These are phyloP conservation scores for Claviceps pazoutovae DNA, from an alignment of 2,329 filamentous ascomycete genomes.

Conservation along the genomic window DNA sequence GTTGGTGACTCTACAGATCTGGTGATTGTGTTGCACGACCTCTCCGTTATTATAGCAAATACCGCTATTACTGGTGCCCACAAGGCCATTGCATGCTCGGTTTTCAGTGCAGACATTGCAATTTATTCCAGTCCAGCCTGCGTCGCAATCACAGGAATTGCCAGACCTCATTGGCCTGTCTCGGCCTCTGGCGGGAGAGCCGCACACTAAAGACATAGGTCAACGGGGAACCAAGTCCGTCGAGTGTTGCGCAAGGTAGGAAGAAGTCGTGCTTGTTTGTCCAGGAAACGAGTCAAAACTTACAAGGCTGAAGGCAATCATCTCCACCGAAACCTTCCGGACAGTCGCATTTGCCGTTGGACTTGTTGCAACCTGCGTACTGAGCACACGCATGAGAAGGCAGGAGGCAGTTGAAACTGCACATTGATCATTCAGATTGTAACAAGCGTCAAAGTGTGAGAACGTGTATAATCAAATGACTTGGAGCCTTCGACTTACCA, in stretches of 20 bases:
- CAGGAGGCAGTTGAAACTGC: constrained; percentile 93
- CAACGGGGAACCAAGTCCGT: background rate
- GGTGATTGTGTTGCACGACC: constrained; percentile 86
- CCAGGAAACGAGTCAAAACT: constrained; percentile 12
- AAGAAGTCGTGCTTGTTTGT: background rate
- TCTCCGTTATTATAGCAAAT: constrained; percentile 88
- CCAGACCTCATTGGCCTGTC: constrained; percentile 63
- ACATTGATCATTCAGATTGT: background rate
- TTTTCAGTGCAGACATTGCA: constrained; percentile 88
- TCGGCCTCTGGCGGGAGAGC: constrained; percentile 67
- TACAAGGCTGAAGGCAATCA: constrained; percentile 74
- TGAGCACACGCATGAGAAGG: constrained; percentile 86
- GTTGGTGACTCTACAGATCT: constrained; percentile 97
- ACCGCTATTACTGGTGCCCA: constrained; percentile 67
- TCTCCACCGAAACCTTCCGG: constrained; percentile 87
- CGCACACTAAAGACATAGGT: constrained; percentile 47
- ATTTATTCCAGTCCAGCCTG: constrained; percentile 94
- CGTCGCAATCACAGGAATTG: constrained; percentile 67
- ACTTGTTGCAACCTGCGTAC: constrained; percentile 77
- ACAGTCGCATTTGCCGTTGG: constrained; percentile 84
- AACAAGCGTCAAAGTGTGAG: constrained; percentile 14
- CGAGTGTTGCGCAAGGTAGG: background rate
- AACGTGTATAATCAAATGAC: background rate
- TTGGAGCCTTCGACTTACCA: constrained; percentile 34
- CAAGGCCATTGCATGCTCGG: constrained; percentile 73